Conservation (phyloP, 768 basidiomycete species). For the Dioszegia aurantiaca region DNA sequence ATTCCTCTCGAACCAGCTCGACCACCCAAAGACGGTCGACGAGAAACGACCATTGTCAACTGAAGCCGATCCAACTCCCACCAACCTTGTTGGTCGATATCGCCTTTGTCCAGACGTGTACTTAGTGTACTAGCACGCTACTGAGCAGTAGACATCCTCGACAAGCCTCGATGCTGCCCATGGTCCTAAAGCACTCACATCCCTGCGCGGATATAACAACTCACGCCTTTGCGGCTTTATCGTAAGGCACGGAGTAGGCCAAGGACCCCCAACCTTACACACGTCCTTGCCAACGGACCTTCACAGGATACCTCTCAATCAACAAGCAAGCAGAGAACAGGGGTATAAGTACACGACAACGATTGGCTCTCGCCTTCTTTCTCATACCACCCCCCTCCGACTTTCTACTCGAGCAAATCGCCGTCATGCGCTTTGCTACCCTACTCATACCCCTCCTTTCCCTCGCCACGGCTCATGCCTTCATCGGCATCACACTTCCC, state of each 20-base stretch:
- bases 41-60: too few relatives aligned
- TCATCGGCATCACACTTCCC: constrained; percentile 18
- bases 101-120: too few relatives aligned
- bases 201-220: neutral
- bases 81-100: too few relatives aligned
- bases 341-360: neutral
- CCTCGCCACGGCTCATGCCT: constrained; percentile 15
- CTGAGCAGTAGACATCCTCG: too few relatives aligned
- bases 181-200: neutral
- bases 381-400: neutral
- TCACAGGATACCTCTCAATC: neutral
- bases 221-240: constrained; percentile 10
- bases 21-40: too few relatives aligned
- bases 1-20: too few relatives aligned
- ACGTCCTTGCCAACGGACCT: neutral
- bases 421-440: constrained; percentile 1
- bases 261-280: neutral
- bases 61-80: too few relatives aligned
- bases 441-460: neutral
- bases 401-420: neutral
- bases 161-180: too few relatives aligned
- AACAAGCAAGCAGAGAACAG: neutral
- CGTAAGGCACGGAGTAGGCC: neutral
- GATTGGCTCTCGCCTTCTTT: neutral
- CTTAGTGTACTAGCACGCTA: too few relatives aligned